Percentiles rank a stretch among this genome's conserved stretches.
These are phyloP conservation scores for Aspergillus indologenus DNA, from an alignment of 495 filamentous ascomycete genomes.

Conservation along the genomic window DNA sequence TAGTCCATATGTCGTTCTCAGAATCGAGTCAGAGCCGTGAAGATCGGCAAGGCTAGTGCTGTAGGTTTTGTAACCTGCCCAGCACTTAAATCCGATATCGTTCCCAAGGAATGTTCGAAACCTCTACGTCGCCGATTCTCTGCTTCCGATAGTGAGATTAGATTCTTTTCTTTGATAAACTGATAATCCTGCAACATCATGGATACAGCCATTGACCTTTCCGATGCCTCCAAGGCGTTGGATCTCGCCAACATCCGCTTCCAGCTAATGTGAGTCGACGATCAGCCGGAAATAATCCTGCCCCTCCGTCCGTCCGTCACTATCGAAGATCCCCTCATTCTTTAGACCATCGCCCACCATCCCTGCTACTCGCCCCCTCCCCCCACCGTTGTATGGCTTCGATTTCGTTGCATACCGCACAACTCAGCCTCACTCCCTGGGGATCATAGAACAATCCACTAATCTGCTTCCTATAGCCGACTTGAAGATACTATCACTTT, in stretches of 20 bases:
- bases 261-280: slow-evolving; percentile 76
- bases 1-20: not conserved
- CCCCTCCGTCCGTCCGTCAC: not conserved
- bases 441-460: not conserved
- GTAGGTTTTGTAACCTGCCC: not conserved
- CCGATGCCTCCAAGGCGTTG: slow-evolving; percentile 75
- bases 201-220: slow-evolving; percentile 88
- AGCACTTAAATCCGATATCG: not conserved
- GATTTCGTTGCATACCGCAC: not conserved
- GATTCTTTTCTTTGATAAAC: not conserved
- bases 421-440: not conserved
- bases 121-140: not conserved
- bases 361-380: slow-evolving; percentile 11
- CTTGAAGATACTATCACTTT: slow-evolving; percentile 98
- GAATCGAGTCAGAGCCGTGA: not conserved
- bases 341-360: slow-evolving; percentile 3
- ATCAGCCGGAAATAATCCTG: slow-evolving; percentile 10
- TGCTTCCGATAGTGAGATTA: not conserved
- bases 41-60: slow-evolving; percentile 1
- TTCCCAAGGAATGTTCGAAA: not conserved
- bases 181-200: slow-evolving; percentile 46
- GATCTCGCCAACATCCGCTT: slow-evolving; percentile 91
- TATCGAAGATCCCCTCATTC: not conserved
- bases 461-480: slow-evolving; percentile 55
- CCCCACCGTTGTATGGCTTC: not conserved